These are phyloP conservation scores for Lecanicillium sp. DNA, from an alignment of 2,329 filamentous ascomycete species.

Conservation along the genomic window DNA sequence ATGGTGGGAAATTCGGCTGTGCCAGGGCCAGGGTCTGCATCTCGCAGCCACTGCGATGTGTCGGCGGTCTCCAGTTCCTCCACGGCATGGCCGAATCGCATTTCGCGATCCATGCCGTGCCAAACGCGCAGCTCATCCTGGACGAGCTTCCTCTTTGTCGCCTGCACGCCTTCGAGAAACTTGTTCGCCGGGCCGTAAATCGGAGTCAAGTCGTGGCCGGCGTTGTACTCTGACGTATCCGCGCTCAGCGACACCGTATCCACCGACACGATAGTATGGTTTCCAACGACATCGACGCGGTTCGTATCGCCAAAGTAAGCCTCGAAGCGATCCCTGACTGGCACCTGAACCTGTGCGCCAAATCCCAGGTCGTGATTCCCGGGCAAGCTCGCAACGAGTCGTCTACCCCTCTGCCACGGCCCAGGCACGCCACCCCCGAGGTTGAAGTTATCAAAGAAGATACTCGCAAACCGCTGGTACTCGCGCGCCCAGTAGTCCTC, in stretches of 20 bases:
- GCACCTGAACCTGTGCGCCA: constrained; percentile 71
- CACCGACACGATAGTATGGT: constrained; percentile 90
- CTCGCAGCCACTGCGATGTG: constrained; percentile 16
- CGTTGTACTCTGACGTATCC: constrained; percentile 42
- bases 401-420: constrained; percentile 58
- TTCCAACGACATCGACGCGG: constrained; percentile 81
- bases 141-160: constrained; percentile 58
- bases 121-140: constrained; percentile 60
- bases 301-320: constrained; percentile 90
- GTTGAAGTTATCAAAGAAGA: constrained; percentile 71
- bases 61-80: constrained; percentile 48
- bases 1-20: constrained; percentile 71
- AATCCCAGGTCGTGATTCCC: constrained; percentile 96
- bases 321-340: constrained; percentile 76
- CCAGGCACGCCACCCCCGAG: constrained; percentile 46
- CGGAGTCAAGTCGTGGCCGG: constrained; percentile 42
- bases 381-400: constrained; percentile 76
- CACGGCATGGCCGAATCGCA: constrained; percentile 50
- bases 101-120: constrained; percentile 49
- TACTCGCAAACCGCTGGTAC: constrained; percentile 75
- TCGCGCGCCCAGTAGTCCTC: constrained; percentile 80
- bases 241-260: constrained; percentile 86
- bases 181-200: constrained; percentile 72
- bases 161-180: constrained; percentile 64
- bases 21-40: constrained; percentile 30